Evolutionary conservation across 306 rosid species (phyloP).

Genomic region (Dalbergia oliveri): DNA sequence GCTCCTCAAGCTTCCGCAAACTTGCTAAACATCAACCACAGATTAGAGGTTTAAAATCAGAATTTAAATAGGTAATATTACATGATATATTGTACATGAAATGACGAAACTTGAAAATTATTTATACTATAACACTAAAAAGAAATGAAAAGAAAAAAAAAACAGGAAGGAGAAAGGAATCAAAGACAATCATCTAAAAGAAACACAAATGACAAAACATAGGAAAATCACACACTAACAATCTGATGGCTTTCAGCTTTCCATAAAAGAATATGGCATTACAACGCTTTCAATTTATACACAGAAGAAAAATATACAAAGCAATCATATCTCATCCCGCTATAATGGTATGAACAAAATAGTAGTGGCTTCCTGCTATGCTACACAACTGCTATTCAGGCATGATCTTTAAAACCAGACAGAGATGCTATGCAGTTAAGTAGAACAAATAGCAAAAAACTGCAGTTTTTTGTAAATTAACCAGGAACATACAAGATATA

Average conservation of each 20-base stretch:
- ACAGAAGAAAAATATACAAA: background rate
- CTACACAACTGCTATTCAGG: background rate
- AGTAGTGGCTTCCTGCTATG: background rate
- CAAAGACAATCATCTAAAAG: conserved; percentile 20
- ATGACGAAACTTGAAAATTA: conserved; percentile 4
- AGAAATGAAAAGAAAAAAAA: background rate
- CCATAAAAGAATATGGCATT: background rate
- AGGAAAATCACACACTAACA: background rate
- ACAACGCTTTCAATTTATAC: background rate
- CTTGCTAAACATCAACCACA: conserved; percentile 72
- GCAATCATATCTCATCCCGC: background rate
- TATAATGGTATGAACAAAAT: background rate
- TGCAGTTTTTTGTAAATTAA: background rate
- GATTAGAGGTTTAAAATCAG: background rate
- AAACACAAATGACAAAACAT: conserved; percentile 8
- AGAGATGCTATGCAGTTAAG: background rate
- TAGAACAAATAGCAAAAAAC: background rate
- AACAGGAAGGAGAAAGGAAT: background rate
- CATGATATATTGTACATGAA: background rate
- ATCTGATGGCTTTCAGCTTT: background rate
- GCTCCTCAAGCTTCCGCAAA: conserved; percentile 96
- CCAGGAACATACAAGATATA: background rate
- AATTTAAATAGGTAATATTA: conserved; percentile 20
- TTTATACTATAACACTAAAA: background rate
- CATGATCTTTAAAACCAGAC: conserved; percentile 1